Evolutionary conservation across 768 basidiomycete genomes (phyloP).

Genomic region (Trametes sanguinea): DNA sequence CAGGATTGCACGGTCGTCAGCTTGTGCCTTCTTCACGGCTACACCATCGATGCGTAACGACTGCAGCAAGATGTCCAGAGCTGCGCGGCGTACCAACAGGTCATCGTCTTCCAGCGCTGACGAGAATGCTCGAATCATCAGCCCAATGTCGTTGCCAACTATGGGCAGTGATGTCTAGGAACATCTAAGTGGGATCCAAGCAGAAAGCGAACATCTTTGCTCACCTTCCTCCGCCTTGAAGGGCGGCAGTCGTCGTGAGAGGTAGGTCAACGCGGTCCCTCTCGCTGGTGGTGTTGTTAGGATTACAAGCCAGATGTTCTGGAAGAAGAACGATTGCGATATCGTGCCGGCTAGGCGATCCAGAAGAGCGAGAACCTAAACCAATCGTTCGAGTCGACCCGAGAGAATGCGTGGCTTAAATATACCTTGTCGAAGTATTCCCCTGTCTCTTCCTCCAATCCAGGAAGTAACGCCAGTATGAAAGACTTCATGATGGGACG

Average conservation of each 20-base stretch:
- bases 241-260: slow-evolving; percentile 76
- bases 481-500: slow-evolving; percentile 94
- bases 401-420: not conserved
- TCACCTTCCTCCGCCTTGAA: slow-evolving; percentile 71
- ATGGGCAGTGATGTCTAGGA: slow-evolving; percentile 61
- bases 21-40: slow-evolving; percentile 66
- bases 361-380: slow-evolving; percentile 74
- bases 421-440: slow-evolving; percentile 92
- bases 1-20: slow-evolving; percentile 77
- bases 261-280: slow-evolving; percentile 84
- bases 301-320: slow-evolving; percentile 94
- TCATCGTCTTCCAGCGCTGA: slow-evolving; percentile 93
- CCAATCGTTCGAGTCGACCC: not conserved
- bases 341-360: slow-evolving; percentile 84
- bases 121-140: slow-evolving; percentile 93
- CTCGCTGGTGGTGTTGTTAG: slow-evolving; percentile 85
- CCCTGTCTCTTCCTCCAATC: slow-evolving; percentile 95
- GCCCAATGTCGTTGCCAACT: slow-evolving; percentile 83
- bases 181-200: not conserved
- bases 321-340: slow-evolving; percentile 87
- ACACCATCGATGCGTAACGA: slow-evolving; percentile 73
- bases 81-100: slow-evolving; percentile 82
- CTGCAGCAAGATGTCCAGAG: slow-evolving; percentile 81
- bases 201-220: slow-evolving; percentile 1
- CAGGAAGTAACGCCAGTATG: slow-evolving; percentile 90